Base-by-base conservation (phyloP, 75 land plant species). In the Cunninghamia lanceolata region DNA sequence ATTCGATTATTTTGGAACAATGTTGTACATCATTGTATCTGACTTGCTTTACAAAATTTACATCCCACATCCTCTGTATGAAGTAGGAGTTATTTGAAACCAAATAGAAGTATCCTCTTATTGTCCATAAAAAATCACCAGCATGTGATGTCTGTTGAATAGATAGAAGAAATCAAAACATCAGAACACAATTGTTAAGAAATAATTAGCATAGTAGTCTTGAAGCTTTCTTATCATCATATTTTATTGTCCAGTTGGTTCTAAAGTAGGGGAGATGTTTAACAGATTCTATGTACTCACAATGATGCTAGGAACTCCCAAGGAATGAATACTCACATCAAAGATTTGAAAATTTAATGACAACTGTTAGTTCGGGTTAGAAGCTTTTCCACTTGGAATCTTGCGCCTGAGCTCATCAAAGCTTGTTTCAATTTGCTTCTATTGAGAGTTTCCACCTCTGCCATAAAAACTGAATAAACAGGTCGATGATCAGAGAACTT, bases 401-500 rank as follows among this genome's bases (percentile, higher is more conserved):
- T 88, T 47, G 87, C 70, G 53, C 85, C 85, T 66, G 83, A 38
- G 46, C 59, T 84, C 10, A 82, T 68, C 76, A 86, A 82, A n/a
- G 36, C 73, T 32, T 87, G 86, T 71, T 87, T 93, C 3, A 89
- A 75, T 85, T 90, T 92, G 83, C 82, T 86, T 17, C 88, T 45
- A 83, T 86, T 93, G 70, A 89, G 39, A 30, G 89, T 59, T 40
- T 93, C 90, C 15, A 90, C 94, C 82, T 93, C 88, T 15, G 81
- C 91, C 34, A 42, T 79, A 54, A 93, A 93, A 32, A 88, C 87
- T n/a, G 94, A 94, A 85, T 75, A 87, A 39, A 93, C 94, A 50
- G 94, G 92, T 59, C 94, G 84, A 86, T 93, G 94, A 82, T 93
- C 94, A 35, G 94, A 93, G 66, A 93, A 84, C 87, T 88, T 93